Conservation (phyloP, 768 basidiomycete species). For the Termitomyces sp. region DNA sequence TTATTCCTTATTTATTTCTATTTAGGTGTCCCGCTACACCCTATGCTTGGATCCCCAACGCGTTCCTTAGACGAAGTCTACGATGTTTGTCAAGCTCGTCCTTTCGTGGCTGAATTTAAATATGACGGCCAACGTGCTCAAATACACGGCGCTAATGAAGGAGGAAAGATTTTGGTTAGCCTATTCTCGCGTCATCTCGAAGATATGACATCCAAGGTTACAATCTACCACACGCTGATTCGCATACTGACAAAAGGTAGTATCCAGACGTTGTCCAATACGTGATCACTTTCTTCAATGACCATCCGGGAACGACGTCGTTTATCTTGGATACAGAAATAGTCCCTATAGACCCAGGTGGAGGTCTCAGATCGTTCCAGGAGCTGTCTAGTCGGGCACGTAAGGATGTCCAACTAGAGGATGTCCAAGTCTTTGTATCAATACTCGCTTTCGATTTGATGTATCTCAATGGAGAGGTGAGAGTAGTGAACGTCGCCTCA, state of each 20-base stretch:
- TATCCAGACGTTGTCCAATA: conserved; percentile 78
- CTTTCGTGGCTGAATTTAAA: conserved; percentile 86
- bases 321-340: conserved; percentile 86
- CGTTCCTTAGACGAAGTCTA: conserved; percentile 85
- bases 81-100: conserved; percentile 51
- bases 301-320: conserved; percentile 37
- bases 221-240: neutral
- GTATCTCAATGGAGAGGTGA: conserved; percentile 75
- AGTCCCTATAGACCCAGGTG: conserved; percentile 71
- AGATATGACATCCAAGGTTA: conserved; percentile 85
- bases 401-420: conserved; percentile 70
- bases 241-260: conserved; percentile 26
- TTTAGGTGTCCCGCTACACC: conserved; percentile 77
- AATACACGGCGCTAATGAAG: conserved; percentile 49
- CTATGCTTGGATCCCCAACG: conserved; percentile 82
- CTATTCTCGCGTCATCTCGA: conserved; percentile 89
- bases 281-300: conserved; percentile 43
- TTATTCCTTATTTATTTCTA: neutral
- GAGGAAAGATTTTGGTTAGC: conserved; percentile 35
- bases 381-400: conserved; percentile 80
- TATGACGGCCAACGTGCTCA: conserved; percentile 87
- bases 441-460: conserved; percentile 88
- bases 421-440: conserved; percentile 77
- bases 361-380: conserved; percentile 74
- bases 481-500: conserved; percentile 16